These are phyloP conservation scores for Tricholomella constricta DNA, from an alignment of 768 basidiomycete genomes.

Conservation along the genomic window DNA sequence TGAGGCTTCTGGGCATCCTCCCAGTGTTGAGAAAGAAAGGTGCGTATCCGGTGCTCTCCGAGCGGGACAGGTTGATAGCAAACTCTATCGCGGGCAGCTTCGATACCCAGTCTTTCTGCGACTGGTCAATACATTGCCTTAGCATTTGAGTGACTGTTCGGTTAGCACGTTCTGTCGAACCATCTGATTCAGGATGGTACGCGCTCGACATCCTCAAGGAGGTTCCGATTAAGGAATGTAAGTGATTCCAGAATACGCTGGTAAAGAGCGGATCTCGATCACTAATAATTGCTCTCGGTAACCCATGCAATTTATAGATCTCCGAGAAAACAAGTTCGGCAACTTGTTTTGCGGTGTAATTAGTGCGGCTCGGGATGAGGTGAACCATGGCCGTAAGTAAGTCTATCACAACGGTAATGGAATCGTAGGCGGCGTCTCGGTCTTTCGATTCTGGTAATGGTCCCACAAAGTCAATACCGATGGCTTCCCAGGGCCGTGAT, in stretches of 20 bases:
- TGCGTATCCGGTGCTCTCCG: not conserved
- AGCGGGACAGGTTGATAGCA: not conserved
- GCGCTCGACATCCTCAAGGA: conserved; percentile 13
- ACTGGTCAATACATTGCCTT: not conserved
- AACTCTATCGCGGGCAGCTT: no score
- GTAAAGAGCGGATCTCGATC: conserved; percentile 34
- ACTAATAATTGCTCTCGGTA: no score
- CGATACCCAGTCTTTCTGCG: no score
- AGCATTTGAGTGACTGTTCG: conserved; percentile 10
- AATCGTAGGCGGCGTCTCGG: no score
- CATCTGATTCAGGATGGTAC: no score
- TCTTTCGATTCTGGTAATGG: no score
- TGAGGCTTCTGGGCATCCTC: conserved; percentile 5
- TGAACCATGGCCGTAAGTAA: conserved; percentile 19
- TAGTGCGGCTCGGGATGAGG: conserved; percentile 11
- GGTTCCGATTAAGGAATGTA: conserved; percentile 9
- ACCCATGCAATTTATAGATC: conserved; percentile 14
- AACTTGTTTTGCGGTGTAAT: conserved; percentile 9
- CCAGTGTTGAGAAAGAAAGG: no score
- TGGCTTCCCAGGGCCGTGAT: no score
- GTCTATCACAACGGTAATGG: no score
- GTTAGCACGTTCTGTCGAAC: not conserved
- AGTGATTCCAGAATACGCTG: conserved; percentile 29
- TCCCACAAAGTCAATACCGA: no score
- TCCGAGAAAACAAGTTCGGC: no score